These are phyloP conservation scores for Naematelia encephala DNA, from an alignment of 768 basidiomycete genomes.

Conservation along the genomic window DNA sequence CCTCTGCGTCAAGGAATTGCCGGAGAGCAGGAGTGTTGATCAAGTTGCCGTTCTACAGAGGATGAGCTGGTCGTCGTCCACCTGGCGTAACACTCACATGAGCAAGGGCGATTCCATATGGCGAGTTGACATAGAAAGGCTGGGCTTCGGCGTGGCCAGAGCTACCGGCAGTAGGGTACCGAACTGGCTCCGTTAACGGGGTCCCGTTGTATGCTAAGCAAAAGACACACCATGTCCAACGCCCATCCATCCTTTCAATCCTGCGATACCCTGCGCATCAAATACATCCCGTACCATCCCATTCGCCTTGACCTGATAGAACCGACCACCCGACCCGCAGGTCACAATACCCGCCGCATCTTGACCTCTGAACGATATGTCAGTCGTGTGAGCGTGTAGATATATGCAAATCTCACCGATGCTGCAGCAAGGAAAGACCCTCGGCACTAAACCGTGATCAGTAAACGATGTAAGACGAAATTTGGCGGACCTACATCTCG, in stretches of 20 bases:
- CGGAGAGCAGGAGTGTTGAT: conserved; percentile 86
- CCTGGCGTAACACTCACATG: conserved; percentile 62
- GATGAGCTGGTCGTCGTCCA: conserved; percentile 1
- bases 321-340: conserved; percentile 87
- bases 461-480: not conserved
- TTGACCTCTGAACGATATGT: conserved; percentile 62
- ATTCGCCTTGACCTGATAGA: conserved; percentile 98
- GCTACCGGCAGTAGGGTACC: conserved; percentile 97
- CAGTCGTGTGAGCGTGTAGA: not conserved
- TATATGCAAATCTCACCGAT: conserved; percentile 53
- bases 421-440: conserved; percentile 91
- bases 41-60: conserved; percentile 90
- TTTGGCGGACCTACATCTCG: conserved; percentile 62
- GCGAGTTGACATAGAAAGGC: conserved; percentile 99
- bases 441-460: conserved; percentile 55
- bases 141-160: conserved; percentile 96
- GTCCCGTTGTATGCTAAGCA: too few relatives aligned
- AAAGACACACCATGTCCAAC: conserved; percentile 87
- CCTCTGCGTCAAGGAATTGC: conserved; percentile 89
- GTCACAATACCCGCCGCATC: conserved; percentile 98
- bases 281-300: conserved; percentile 99
- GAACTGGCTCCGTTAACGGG: too few relatives aligned
- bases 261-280: conserved; percentile 70
- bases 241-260: conserved; percentile 89
- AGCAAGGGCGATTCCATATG: conserved; percentile 96